phyloP scores from a whole-genome alignment of 2,329 filamentous ascomycete genomes.

The Fusarium anthophilum region DNA sequence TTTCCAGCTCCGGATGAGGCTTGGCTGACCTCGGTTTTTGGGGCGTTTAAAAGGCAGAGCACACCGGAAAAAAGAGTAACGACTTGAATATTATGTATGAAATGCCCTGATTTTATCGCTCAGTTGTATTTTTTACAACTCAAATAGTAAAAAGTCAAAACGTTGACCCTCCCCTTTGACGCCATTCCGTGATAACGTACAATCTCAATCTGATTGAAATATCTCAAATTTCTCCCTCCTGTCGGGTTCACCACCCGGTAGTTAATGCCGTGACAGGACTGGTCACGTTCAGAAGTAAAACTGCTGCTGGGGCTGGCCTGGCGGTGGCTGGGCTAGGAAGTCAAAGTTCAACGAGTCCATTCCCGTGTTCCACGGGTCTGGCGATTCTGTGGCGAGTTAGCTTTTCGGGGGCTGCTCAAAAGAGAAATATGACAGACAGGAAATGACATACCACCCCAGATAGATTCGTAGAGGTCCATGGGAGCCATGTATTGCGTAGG shows the following conservation, averaged over 20 bases:
- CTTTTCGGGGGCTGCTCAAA: background rate
- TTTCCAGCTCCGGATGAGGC: background rate
- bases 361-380: slow-evolving; percentile 66
- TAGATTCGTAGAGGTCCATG: slow-evolving; percentile 74
- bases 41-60: background rate
- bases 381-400: slow-evolving; percentile 59
- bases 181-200: slow-evolving; percentile 14
- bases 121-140: slow-evolving; percentile 9
- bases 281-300: slow-evolving; percentile 61
- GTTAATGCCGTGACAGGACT: background rate
- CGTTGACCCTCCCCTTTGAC: background rate
- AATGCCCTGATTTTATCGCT: slow-evolving; percentile 5
- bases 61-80: slow-evolving; percentile 10
- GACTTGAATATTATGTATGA: slow-evolving; percentile 28
- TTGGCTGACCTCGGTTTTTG: background rate
- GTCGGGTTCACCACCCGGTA: background rate
- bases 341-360: slow-evolving; percentile 69
- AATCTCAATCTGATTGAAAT: background rate
- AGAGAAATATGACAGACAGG: background rate
- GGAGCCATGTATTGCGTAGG: slow-evolving; percentile 70
- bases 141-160: slow-evolving; percentile 15
- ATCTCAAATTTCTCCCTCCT: background rate
- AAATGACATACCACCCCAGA: slow-evolving; percentile 68
- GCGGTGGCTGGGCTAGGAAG: slow-evolving; percentile 67
- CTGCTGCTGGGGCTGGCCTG: slow-evolving; percentile 66